Conservation (phyloP, 352 stramenopile species). For the Phytopythium montanum region DNA sequence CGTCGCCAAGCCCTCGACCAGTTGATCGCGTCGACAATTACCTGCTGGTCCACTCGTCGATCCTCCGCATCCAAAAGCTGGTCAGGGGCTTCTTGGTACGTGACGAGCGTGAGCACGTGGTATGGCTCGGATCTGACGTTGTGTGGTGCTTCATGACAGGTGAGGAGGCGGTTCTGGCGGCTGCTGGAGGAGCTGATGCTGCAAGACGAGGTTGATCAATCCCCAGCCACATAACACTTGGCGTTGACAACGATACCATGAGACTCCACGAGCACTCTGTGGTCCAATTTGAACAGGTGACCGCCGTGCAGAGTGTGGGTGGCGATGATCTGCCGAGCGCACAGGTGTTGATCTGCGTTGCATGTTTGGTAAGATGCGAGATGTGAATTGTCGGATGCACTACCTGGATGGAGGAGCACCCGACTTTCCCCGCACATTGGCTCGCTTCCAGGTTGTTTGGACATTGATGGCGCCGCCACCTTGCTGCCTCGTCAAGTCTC, state of each 20-base stretch:
- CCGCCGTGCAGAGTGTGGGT: not conserved
- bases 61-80: slow-evolving; percentile 5
- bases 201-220: slow-evolving; percentile 8
- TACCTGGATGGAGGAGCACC: not conserved
- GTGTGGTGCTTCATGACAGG: slow-evolving; percentile 14
- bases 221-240: no score
- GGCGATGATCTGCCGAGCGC: not conserved
- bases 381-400: not conserved
- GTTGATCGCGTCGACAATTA: not conserved
- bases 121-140: not conserved
- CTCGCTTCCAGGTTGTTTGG: not conserved
- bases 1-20: no score
- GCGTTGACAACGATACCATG: no score
- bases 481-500: not conserved
- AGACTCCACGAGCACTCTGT: not conserved
- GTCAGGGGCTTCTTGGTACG: slow-evolving; percentile 2
- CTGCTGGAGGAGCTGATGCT: slow-evolving; percentile 36
- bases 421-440: not conserved
- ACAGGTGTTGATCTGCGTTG: not conserved
- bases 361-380: not conserved
- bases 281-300: not conserved
- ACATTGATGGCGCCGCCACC: not conserved
- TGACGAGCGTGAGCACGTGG: not conserved
- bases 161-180: slow-evolving; percentile 29
- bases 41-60: not conserved